Conservation (phyloP, 2,329 filamentous ascomycete genomes). For the Pseudopyrenochaeta lycopersici region DNA sequence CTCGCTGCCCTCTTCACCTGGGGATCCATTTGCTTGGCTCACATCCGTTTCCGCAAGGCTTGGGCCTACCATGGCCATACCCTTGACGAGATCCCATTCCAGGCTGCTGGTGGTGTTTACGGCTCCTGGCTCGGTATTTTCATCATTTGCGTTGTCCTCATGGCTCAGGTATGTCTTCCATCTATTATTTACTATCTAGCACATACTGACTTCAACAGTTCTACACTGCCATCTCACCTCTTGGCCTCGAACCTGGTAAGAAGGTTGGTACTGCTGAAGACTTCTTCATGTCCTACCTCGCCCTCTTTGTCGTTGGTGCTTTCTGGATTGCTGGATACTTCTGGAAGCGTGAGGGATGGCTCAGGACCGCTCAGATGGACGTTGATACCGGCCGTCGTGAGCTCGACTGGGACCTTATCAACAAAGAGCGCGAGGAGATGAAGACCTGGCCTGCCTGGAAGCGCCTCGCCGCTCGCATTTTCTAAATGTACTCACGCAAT, state of each 20-base stretch:
- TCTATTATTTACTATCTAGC: background rate
- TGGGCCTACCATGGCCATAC: slow-evolving; percentile 51
- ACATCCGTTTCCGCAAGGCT: slow-evolving; percentile 83
- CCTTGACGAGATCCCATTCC: slow-evolving; percentile 57
- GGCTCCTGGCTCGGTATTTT: slow-evolving; percentile 52
- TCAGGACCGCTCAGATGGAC: slow-evolving; percentile 68
- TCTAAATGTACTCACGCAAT: slow-evolving; percentile 26
- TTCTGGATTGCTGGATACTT: slow-evolving; percentile 62
- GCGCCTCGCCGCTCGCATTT: slow-evolving; percentile 32
- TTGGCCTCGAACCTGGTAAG: slow-evolving; percentile 22
- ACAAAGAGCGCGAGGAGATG: slow-evolving; percentile 61
- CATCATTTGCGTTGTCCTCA: slow-evolving; percentile 51
- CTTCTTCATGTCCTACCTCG: slow-evolving; percentile 60
- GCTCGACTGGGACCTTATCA: slow-evolving; percentile 71
- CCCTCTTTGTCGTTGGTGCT: slow-evolving; percentile 54
- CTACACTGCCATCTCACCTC: slow-evolving; percentile 50
- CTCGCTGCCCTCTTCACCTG: slow-evolving; percentile 81
- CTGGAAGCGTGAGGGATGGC: slow-evolving; percentile 72
- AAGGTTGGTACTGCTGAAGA: slow-evolving; percentile 44
- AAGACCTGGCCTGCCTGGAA: slow-evolving; percentile 64
- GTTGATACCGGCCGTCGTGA: slow-evolving; percentile 71
- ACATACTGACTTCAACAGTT: slow-evolving; percentile 40
- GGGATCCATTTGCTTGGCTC: slow-evolving; percentile 85
- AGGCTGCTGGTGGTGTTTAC: slow-evolving; percentile 50
- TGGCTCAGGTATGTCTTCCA: slow-evolving; percentile 48